Evolutionary conservation across 225 moss, liverwort and hornwort genomes (phyloP), one percentile per base, ranked within the genome.

Genomic region (Anthoceros angustus): DNA sequence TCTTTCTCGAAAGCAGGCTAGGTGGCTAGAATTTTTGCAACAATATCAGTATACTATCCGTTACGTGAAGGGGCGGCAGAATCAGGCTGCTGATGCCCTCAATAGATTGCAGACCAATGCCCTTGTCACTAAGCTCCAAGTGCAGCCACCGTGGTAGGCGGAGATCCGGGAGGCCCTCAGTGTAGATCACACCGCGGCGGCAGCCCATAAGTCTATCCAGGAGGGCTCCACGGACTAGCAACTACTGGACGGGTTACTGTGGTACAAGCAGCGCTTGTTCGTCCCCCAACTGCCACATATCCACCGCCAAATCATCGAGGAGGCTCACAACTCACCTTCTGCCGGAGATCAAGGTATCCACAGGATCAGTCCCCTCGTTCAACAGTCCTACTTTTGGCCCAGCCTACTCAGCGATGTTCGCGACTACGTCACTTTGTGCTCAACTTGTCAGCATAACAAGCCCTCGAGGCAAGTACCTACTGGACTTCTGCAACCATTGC

Each of bases 401-500:
- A 4, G 12, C 21, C 9, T 62, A 8, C 12, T 26, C 12, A 26
- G 42, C 6, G 67, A 46, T 24, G 43, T 67, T 0, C 39, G 62
- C 1, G 66, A 73, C 39, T 60, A 68, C 9, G 23, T 48, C 23
- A 41, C 45, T 21, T 11, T 68, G 14, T 73, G 40, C 39, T 61
- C 24, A 8, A 25, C 46, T 7, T 42, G 66, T 25, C 68, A 73
- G 39, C 60, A 63, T 23, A 24, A 41, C 15, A 73, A 73, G 67
- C 20, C 55, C 24, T 62, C 42, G 25, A 25, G 25, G 15, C 39
- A 60, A 23, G 38, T 42, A 38, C 62, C 55, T 24, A 11, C 12
- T 39, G n/a, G 25, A 14, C 20, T 50, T 14, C 49, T 50, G 3
- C 49, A n/a, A 20, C 15, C 8, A 40, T 43, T 41, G 42, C 63